Percentiles rank a stretch among this genome's conserved stretches.
Evolutionary conservation across 1,139 yeast genomes (phyloP).

Genomic region (Candida smagusa): DNA sequence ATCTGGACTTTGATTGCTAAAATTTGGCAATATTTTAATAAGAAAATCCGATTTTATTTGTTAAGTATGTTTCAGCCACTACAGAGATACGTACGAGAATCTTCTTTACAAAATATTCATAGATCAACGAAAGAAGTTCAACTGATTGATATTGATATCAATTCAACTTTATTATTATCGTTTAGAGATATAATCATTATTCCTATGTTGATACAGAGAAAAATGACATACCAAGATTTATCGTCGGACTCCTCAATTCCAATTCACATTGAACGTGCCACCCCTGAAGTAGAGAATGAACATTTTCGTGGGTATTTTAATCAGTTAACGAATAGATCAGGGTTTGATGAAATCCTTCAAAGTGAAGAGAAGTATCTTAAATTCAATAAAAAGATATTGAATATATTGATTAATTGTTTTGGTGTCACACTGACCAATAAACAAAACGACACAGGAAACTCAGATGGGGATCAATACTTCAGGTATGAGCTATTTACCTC

Average conservation of each 20-base stretch:
- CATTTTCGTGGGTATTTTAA: no score
- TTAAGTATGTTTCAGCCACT: slow-evolving; percentile 31
- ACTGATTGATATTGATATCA: slow-evolving; percentile 24
- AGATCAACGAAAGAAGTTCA: slow-evolving; percentile 2
- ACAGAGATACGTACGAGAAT: slow-evolving; percentile 21
- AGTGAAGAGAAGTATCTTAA: slow-evolving; percentile 8
- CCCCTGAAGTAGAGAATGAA: no score
- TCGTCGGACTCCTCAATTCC: neutral
- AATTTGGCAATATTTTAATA: slow-evolving; percentile 34
- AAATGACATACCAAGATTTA: neutral
- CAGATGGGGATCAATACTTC: slow-evolving; percentile 20
- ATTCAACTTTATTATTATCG: slow-evolving; percentile 25
- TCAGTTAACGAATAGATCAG: no score
- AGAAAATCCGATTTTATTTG: slow-evolving; percentile 26
- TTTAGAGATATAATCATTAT: slow-evolving; percentile 30
- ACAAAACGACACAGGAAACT: slow-evolving; percentile 14
- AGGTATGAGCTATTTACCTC: slow-evolving; percentile 18
- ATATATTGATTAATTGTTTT: slow-evolving; percentile 19
- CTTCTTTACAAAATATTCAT: slow-evolving; percentile 12
- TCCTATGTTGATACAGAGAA: slow-evolving; percentile 27
- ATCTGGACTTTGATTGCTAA: slow-evolving; percentile 11
- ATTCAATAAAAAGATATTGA: slow-evolving; percentile 11
- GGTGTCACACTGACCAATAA: slow-evolving; percentile 21
- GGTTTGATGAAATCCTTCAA: slow-evolving; percentile 1
- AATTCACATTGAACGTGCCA: no score